Base-by-base conservation (phyloP, 306 rosid genomes). In the Datisca glomerata region DNA sequence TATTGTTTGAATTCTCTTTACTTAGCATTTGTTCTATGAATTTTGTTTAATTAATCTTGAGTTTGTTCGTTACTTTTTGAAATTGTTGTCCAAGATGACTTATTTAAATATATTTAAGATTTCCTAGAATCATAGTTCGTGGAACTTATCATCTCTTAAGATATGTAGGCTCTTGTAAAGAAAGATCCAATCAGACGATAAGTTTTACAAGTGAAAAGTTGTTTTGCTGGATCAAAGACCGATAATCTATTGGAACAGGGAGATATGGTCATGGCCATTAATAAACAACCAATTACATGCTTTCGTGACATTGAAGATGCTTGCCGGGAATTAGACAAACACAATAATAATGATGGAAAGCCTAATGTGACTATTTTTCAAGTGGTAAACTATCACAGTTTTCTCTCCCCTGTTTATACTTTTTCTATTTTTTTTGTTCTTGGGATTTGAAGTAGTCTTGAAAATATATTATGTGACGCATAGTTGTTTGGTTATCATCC, bases 271-370 rank as follows among this genome's bases (percentile, higher is more conserved):
- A 70, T 89, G 66, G 94, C 95, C 34, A 80, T 89, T 59, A 70
- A 89, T 67, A 89, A 83, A 69, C 91, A 74, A 64, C 95, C 97
- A 38, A 86, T 89, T 54, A 89, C 97, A 50, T 77, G 95, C 63
- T 83, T 83, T 66, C 64, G 24, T 43, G 97, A 83, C 65, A 67
- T 89, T 41, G 97, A 89, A 74, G 65, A 65, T 72, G 81, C 80
- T 31, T 89, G 93, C 52, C 93, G 72, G 70, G 81, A 77, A 53
- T 47, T 83, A 58, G 91, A 75, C 60, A 74, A 60, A 63, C 60
- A 56, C 18, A 40, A 61, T 35, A 37, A 36, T 53, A 51, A 18
- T 12, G 84, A 77, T 49, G 91, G 67, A 44, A 72, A 53, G 62
- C 95, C 80, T 65, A 71, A 57, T 32, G 28, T 89, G 83, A 89